phyloP scores from a whole-genome alignment of 2,329 filamentous ascomycete species.

The Neocatenulostroma microsporum region DNA sequence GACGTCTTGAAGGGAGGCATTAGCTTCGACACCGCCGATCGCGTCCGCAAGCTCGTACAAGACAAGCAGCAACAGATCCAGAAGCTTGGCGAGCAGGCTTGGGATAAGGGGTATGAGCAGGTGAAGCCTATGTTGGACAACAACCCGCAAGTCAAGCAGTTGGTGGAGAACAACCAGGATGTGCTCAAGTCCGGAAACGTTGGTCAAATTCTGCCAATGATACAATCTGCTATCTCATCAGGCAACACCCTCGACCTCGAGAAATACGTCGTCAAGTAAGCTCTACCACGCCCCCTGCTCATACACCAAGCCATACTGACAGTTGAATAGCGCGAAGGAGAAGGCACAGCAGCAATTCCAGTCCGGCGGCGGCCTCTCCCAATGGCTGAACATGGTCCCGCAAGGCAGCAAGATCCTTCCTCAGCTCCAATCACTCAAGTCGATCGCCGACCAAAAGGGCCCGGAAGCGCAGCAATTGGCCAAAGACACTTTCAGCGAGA shows the following conservation, averaged over 20 bases:
- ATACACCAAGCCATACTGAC: slow-evolving; percentile 1
- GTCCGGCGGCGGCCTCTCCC: slow-evolving; percentile 37
- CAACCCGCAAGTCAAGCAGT: slow-evolving; percentile 65
- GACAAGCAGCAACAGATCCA: slow-evolving; percentile 62
- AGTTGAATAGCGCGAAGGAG: slow-evolving; percentile 37
- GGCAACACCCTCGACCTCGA: slow-evolving; percentile 54
- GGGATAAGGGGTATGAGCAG: slow-evolving; percentile 58
- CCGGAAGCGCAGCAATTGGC: slow-evolving; percentile 62
- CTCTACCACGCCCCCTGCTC: no score
- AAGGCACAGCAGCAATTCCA: slow-evolving; percentile 50
- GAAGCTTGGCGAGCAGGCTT: slow-evolving; percentile 63
- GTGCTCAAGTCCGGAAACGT: slow-evolving; percentile 60
- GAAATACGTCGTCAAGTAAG: slow-evolving; percentile 49
- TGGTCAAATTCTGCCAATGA: slow-evolving; percentile 54
- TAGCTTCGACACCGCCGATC: slow-evolving; percentile 46
- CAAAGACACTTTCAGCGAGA: slow-evolving; percentile 60
- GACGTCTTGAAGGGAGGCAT: slow-evolving; percentile 58
- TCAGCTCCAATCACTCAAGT: slow-evolving; percentile 57
- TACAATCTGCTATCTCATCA: slow-evolving; percentile 54
- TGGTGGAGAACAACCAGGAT: slow-evolving; percentile 63
- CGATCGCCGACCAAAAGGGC: slow-evolving; percentile 59
- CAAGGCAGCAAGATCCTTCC: slow-evolving; percentile 56
- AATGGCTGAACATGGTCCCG: slow-evolving; percentile 60
- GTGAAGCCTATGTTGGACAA: slow-evolving; percentile 67
- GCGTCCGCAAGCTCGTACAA: slow-evolving; percentile 55